These are phyloP conservation scores for Globisporangium barbulae DNA, from an alignment of 352 stramenopile genomes.

Conservation along the genomic window DNA sequence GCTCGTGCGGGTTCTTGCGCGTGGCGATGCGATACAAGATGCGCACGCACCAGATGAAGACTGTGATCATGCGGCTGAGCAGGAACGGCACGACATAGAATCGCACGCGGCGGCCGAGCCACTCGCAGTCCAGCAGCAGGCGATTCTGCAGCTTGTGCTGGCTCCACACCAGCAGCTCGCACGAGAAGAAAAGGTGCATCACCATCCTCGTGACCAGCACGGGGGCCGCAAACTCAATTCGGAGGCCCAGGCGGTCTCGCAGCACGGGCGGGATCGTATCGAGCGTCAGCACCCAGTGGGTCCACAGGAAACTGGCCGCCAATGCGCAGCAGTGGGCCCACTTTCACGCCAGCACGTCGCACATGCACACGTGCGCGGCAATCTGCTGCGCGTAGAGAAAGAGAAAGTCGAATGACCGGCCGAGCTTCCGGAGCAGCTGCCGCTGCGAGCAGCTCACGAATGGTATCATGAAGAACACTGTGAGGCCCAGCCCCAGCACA, in stretches of 20 bases:
- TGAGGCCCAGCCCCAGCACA: neutral
- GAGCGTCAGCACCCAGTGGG: slow-evolving; percentile 21
- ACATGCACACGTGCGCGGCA: slow-evolving; percentile 10
- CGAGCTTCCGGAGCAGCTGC: slow-evolving; percentile 15
- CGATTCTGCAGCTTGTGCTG: slow-evolving; percentile 18
- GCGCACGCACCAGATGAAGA: slow-evolving; percentile 15
- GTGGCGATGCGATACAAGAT: slow-evolving; percentile 7
- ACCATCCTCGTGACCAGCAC: slow-evolving; percentile 12
- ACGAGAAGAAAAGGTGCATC: slow-evolving; percentile 11
- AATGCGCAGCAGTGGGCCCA: slow-evolving; percentile 5
- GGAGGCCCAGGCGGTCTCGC: slow-evolving; percentile 8
- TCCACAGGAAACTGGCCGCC: slow-evolving; percentile 16
- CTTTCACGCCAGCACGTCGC: slow-evolving; percentile 16
- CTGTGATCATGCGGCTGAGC: slow-evolving; percentile 12
- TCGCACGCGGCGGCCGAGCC: slow-evolving; percentile 1
- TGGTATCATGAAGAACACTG: neutral
- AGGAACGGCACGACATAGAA: slow-evolving; percentile 14
- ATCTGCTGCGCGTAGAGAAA: slow-evolving; percentile 19
- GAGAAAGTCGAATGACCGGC: slow-evolving; percentile 20
- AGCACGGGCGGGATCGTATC: slow-evolving; percentile 21
- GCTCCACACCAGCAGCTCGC: slow-evolving; percentile 18
- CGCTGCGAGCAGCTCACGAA: slow-evolving; percentile 14
- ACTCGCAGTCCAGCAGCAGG: neutral
- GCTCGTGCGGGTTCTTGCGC: slow-evolving; percentile 4
- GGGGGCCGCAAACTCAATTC: neutral